Percentiles rank a stretch among this genome's conserved stretches.
phyloP scores from a whole-genome alignment of 169 alveolate genomes.

The Eimeria falciformis region DNA sequence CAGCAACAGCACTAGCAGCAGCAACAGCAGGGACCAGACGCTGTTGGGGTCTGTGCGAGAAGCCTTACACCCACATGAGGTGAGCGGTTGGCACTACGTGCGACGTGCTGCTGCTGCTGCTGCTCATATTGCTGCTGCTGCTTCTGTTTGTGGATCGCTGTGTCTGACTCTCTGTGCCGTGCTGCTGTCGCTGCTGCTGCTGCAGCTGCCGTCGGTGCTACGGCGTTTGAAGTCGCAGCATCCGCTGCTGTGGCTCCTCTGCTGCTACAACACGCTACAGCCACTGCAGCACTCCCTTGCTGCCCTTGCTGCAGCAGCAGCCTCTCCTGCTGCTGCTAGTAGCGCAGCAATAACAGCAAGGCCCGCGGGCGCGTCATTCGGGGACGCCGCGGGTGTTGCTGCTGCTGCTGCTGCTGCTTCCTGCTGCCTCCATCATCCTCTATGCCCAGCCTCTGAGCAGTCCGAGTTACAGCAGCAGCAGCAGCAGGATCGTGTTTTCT shows the following conservation, averaged over 20 bases:
- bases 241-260: slow-evolving; percentile 1
- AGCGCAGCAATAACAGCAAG: background rate
- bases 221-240: background rate
- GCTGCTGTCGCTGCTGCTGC: background rate
- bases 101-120: background rate
- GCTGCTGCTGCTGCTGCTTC: background rate
- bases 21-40: background rate
- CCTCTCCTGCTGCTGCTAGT: background rate
- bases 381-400: background rate
- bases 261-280: slow-evolving; percentile 20
- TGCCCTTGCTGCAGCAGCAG: slow-evolving; percentile 35
- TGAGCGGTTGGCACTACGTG: background rate
- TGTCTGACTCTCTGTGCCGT: no score
- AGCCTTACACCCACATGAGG: background rate
- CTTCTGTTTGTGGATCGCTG: no score
- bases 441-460: background rate
- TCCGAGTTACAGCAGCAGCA: background rate
- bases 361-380: background rate
- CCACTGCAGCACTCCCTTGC: slow-evolving; percentile 18
- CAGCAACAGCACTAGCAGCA: slow-evolving; percentile 12
- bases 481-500: background rate
- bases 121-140: background rate
- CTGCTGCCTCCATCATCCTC: slow-evolving; percentile 9
- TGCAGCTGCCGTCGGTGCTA: slow-evolving; percentile 21
- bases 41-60: background rate